Evolutionary conservation across 176 grass and related monocot genomes (phyloP), one percentile per base, ranked within the genome.

Genomic region (Luzula sylvatica): DNA sequence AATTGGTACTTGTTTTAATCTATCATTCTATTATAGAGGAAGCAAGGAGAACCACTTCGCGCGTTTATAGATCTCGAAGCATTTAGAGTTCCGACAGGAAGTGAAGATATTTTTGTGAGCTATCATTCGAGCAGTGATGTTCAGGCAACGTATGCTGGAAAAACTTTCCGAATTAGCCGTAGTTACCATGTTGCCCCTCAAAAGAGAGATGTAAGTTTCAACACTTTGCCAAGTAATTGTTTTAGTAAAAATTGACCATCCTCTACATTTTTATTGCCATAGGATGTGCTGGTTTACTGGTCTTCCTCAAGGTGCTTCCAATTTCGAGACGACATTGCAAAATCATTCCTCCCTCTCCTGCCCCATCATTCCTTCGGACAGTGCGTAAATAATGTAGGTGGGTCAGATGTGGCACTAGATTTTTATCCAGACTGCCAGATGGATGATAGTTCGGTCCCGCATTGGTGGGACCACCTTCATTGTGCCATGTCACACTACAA

Each of bases 401-500:
- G 73, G 15, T 17, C 48, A 39, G 73, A 83, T 20, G 48, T 46
- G 46, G 73, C 61, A 4, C 73, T 83, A 11, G 49, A 52, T 27
- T 30, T 83, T 12, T 83, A 77, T 39, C 79, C 79, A 0, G 55
- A 83, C 28, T 83, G 79, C 56, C 25, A 32, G 3, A 72, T 72
- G 45, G 38, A 3, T 22, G 72, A 38, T 8, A 50, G 62, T 11
- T 42, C 49, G 3, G 38, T 45, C 42, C 54, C 61, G 2, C 73
- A 77, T 15, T 83, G 79, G 73, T 83, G 79, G 79, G 61, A 83
- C 12, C 73, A 83, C 48, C 72, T 83, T 16, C 79, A 83, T 42
- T 83, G 79, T 22, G 68, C 67, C 14, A 83, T 83, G 79, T 77
- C 79, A 0, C 79, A 83, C 63, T 83, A 83, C 61, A 83, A 83